Percentiles rank a stretch among this genome's conserved stretches.
Conservation (phyloP, 2,329 filamentous ascomycete species). For the Monosporascus sp. region DNA sequence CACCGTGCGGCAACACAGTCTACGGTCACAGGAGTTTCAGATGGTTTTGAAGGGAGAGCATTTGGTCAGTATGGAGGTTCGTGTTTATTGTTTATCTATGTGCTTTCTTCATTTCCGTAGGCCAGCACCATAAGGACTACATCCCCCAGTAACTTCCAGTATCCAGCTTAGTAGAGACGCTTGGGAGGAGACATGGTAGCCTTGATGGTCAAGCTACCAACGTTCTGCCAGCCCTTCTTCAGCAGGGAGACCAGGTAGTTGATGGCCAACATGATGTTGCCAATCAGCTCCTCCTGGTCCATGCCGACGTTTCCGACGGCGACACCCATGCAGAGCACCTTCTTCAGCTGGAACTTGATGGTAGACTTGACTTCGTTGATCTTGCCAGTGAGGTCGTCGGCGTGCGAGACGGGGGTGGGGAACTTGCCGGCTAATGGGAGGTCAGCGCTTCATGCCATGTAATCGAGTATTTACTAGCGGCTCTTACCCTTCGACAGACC, state of each 20-base stretch:
- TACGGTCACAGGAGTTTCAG: neutral
- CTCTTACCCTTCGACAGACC: slow-evolving; percentile 89
- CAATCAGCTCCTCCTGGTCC: slow-evolving; percentile 90
- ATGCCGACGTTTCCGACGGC: slow-evolving; percentile 98
- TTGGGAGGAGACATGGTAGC: slow-evolving; percentile 98
- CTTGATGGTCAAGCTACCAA: slow-evolving; percentile 99
- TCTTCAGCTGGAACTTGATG: slow-evolving; percentile 99
- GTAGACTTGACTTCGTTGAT: slow-evolving; percentile 99
- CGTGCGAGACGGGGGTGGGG: slow-evolving; percentile 96
- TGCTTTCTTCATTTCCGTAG: slow-evolving; percentile 10
- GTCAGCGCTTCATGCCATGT: no score
- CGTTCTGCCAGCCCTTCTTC: slow-evolving; percentile 99
- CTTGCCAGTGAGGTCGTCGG: slow-evolving; percentile 88
- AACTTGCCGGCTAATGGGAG: slow-evolving; percentile 83
- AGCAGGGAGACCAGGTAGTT: slow-evolving; percentile 99
- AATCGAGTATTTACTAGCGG: neutral
- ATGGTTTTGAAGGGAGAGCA: neutral
- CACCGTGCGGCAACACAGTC: no score
- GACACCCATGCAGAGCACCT: slow-evolving; percentile 99
- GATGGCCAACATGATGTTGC: slow-evolving; percentile 99
- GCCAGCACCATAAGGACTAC: slow-evolving; percentile 18
- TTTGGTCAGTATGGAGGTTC: slow-evolving; percentile 15
- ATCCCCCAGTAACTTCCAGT: slow-evolving; percentile 18
- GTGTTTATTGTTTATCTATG: slow-evolving; percentile 19
- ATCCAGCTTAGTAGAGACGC: slow-evolving; percentile 77